phyloP scores from a whole-genome alignment of 371 early-diverging fungal genomes.

The Saksenaea oblongispora region DNA sequence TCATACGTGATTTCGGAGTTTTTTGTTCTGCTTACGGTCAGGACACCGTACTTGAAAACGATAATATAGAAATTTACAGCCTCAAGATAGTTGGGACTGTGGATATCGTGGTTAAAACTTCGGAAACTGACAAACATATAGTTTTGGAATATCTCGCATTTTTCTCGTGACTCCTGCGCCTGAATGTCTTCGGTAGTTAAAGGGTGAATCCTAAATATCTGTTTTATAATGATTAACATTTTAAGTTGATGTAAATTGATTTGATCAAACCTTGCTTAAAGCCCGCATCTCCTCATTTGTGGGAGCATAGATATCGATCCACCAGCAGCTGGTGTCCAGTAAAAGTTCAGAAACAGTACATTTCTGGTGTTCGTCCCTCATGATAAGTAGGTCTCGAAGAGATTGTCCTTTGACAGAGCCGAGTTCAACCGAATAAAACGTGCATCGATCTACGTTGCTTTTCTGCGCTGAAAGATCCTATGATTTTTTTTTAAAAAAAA shows the following conservation, averaged over 20 bases:
- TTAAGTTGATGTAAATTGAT: neutral
- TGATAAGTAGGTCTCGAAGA: slow-evolving; percentile 43
- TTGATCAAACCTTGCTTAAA: slow-evolving; percentile 55
- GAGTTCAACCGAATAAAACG: slow-evolving; percentile 57
- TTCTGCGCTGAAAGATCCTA: neutral
- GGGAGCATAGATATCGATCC: slow-evolving; percentile 87
- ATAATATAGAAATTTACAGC: slow-evolving; percentile 86
- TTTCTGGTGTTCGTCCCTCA: neutral
- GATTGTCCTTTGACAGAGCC: slow-evolving; percentile 56
- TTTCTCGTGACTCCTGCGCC: slow-evolving; percentile 89
- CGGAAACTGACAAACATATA: slow-evolving; percentile 93
- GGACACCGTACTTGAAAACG: slow-evolving; percentile 68
- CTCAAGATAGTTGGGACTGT: slow-evolving; percentile 72
- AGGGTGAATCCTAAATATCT: slow-evolving; percentile 77
- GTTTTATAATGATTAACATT: neutral
- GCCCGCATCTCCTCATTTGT: slow-evolving; percentile 79
- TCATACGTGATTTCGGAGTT: neutral
- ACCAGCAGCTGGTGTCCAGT: slow-evolving; percentile 66
- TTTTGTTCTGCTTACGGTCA: slow-evolving; percentile 46
- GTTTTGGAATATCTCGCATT: slow-evolving; percentile 88
- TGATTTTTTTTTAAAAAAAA: neutral
- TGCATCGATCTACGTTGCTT: slow-evolving; percentile 47
- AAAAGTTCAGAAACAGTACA: slow-evolving; percentile 35
- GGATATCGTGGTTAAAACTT: slow-evolving; percentile 70
- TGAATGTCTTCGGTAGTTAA: slow-evolving; percentile 92